Evolutionary conservation across 805 yeast species (phyloP).

Genomic region (Pichia cephalocereana): DNA sequence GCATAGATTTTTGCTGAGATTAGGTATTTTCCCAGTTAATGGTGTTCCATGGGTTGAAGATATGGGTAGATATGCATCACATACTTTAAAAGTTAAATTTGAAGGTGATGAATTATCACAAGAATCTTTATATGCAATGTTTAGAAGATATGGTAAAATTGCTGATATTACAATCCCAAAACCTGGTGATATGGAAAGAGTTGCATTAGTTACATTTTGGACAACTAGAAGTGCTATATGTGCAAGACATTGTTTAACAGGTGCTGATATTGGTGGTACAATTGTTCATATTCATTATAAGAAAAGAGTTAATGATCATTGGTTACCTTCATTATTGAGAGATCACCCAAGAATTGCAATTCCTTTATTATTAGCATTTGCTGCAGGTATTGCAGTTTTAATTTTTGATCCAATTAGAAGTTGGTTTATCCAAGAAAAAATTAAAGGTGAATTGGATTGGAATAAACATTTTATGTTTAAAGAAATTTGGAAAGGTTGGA

Average conservation of each 20-base stretch:
- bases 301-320: slow-evolving; percentile 42
- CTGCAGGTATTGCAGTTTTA: slow-evolving; percentile 75
- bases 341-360: slow-evolving; percentile 77
- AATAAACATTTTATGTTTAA: slow-evolving; percentile 22
- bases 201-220: slow-evolving; percentile 48
- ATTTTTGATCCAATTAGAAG: slow-evolving; percentile 91
- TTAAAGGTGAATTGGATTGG: slow-evolving; percentile 49
- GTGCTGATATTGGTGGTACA: slow-evolving; percentile 54
- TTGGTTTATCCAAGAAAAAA: slow-evolving; percentile 64
- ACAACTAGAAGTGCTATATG: slow-evolving; percentile 61
- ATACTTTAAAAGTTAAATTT: slow-evolving; percentile 53
- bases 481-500: slow-evolving; percentile 27
- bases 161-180: slow-evolving; percentile 58
- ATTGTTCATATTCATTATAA: slow-evolving; percentile 68
- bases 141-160: slow-evolving; percentile 83
- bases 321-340: slow-evolving; percentile 47
- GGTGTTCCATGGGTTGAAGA: slow-evolving; percentile 98
- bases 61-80: slow-evolving; percentile 65
- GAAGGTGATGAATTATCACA: slow-evolving; percentile 73
- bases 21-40: slow-evolving; percentile 61
- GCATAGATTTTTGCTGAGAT: slow-evolving; percentile 33
- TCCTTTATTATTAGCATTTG: slow-evolving; percentile 67
- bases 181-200: slow-evolving; percentile 37
- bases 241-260: slow-evolving; percentile 88
- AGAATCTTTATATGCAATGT: slow-evolving; percentile 66